These are phyloP conservation scores for Xerocomus spinulosus DNA, from an alignment of 768 basidiomycete species.

Conservation along the genomic window DNA sequence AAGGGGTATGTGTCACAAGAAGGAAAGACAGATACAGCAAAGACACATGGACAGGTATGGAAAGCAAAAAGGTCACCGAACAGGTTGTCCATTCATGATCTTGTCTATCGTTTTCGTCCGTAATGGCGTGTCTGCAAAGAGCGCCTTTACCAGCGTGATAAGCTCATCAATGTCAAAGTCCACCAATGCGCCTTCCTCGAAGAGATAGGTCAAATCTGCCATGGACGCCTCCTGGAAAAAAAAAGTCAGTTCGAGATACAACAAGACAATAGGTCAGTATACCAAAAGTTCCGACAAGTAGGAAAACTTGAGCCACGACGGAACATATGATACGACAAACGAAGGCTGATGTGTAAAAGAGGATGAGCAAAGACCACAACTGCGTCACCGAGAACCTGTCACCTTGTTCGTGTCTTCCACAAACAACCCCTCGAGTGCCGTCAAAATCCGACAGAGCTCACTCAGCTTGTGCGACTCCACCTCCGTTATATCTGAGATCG, in stretches of 20 bases:
- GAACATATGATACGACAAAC: conserved; percentile 80
- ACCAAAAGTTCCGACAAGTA: conserved; percentile 92
- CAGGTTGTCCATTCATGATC: conserved; percentile 58
- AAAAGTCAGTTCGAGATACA: neutral
- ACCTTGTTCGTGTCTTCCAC: conserved; percentile 61
- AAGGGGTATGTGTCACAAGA: conserved; percentile 1
- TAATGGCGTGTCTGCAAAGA: conserved; percentile 84
- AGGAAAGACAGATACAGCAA: conserved; percentile 3
- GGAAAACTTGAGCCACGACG: conserved; percentile 91
- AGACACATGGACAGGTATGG: neutral
- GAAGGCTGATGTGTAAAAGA: conserved; percentile 45
- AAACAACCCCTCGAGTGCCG: conserved; percentile 78
- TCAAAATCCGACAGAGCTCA: conserved; percentile 76
- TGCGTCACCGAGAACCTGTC: conserved; percentile 10
- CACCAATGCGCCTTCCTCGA: conserved; percentile 84
- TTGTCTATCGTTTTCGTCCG: conserved; percentile 79
- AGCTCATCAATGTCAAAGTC: conserved; percentile 88
- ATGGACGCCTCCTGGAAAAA: conserved; percentile 77
- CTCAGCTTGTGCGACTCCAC: conserved; percentile 79
- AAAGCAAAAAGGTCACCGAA: conserved; percentile 9
- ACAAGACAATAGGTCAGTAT: conserved; percentile 26
- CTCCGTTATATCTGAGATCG: conserved; percentile 81
- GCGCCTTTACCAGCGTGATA: conserved; percentile 70
- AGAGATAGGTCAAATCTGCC: conserved; percentile 87
- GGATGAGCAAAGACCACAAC: neutral